These are phyloP conservation scores for Orobanche coerulescens DNA, from an alignment of 257 asterid genomes.

Conservation along the genomic window DNA sequence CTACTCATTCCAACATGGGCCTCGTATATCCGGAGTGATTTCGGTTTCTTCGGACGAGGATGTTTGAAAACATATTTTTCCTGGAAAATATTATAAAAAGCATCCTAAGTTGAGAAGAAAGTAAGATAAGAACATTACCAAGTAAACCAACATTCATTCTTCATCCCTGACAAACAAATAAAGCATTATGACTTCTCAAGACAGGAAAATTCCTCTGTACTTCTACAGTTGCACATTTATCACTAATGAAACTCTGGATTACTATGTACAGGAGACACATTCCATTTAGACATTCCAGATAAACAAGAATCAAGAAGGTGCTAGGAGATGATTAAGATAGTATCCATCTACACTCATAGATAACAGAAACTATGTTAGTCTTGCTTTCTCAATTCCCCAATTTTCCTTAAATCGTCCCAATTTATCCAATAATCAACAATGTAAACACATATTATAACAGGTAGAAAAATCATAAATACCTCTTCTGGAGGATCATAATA, in stretches of 20 bases:
- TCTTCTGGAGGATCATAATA: constrained; percentile 97
- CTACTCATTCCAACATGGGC: constrained; percentile 99
- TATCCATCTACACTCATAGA: background rate
- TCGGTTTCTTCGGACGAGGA: constrained; percentile 87
- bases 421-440: constrained; percentile 13
- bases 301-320: constrained; percentile 16
- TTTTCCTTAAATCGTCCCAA: constrained; percentile 12
- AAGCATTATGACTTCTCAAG: background rate
- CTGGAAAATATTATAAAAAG: constrained; percentile 35
- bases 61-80: constrained; percentile 71
- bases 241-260: background rate
- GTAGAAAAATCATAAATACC: constrained; percentile 34
- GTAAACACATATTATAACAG: background rate
- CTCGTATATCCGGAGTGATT: constrained; percentile 85
- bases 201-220: constrained; percentile 1
- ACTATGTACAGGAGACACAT: background rate
- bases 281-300: constrained; percentile 18
- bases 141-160: background rate
- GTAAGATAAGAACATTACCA: constrained; percentile 2
- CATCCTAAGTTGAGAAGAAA: constrained; percentile 21
- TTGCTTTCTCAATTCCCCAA: constrained; percentile 11
- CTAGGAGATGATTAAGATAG: constrained; percentile 4
- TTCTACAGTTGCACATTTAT: constrained; percentile 5
- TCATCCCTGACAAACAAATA: background rate
- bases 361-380: background rate